phyloP scores from a whole-genome alignment of 371 early-diverging fungal genomes.

The Thermomucor indicae-seudaticae region DNA sequence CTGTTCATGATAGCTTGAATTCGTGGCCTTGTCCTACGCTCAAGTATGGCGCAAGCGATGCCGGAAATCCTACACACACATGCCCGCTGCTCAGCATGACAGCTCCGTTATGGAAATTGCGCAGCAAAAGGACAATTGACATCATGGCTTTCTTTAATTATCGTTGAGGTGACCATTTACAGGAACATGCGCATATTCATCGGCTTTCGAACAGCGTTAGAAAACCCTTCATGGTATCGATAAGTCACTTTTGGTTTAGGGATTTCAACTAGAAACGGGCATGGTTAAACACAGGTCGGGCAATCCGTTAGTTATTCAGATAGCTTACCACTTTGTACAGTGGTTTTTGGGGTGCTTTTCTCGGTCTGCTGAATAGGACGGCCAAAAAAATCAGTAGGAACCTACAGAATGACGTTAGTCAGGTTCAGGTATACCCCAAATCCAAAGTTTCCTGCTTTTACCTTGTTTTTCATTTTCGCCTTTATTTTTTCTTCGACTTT shows the following conservation, averaged over 20 bases:
- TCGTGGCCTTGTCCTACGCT: too few species aligned
- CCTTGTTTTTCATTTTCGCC: neutral
- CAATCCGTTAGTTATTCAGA: neutral
- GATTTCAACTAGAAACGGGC: neutral
- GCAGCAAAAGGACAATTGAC: too few species aligned
- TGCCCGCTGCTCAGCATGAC: too few species aligned
- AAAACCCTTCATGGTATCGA: constrained; percentile 59
- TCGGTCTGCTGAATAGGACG: constrained; percentile 32
- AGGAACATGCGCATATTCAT: constrained; percentile 59
- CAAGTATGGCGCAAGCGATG: too few species aligned
- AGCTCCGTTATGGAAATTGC: too few species aligned
- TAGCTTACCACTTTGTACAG: constrained; percentile 13
- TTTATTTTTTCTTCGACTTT: neutral
- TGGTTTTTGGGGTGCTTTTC: neutral
- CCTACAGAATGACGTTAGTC: neutral
- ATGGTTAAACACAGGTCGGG: neutral
- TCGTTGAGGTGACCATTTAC: constrained; percentile 10
- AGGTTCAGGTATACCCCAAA: neutral
- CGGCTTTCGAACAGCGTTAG: constrained; percentile 87
- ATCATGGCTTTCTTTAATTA: neutral
- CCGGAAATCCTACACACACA: too few species aligned
- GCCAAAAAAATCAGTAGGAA: constrained; percentile 63
- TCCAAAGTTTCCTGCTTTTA: neutral
- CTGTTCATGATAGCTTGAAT: too few species aligned
- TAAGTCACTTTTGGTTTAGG: constrained; percentile 15